Evolutionary conservation across 768 basidiomycete species (phyloP).

Genomic region (Russula sp.): DNA sequence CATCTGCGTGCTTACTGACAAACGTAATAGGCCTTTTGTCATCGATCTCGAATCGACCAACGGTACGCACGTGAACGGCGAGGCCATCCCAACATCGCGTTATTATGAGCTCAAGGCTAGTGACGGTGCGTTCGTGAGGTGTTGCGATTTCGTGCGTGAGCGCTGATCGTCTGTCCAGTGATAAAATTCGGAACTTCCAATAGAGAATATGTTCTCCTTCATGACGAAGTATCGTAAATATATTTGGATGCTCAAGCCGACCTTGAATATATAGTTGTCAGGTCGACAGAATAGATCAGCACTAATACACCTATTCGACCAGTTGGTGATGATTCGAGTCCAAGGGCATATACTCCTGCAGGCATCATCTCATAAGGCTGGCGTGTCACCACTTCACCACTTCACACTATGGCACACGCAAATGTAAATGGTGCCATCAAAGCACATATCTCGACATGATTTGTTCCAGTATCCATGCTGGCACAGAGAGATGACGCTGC

Average conservation of each 20-base stretch:
- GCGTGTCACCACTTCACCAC: not conserved
- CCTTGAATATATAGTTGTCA: not conserved
- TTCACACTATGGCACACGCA: no score
- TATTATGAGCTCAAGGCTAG: slow-evolving; percentile 79
- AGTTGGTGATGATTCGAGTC: no score
- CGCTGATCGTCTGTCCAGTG: slow-evolving; percentile 44
- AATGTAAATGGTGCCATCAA: not conserved
- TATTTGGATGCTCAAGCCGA: not conserved
- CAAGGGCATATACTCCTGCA: no score
- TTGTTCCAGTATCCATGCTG: not conserved
- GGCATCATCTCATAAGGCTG: not conserved
- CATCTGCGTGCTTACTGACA: slow-evolving; percentile 3
- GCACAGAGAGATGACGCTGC: not conserved
- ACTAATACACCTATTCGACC: no score
- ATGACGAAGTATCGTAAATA: slow-evolving; percentile 57
- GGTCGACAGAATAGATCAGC: no score
- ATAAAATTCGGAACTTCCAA: slow-evolving; percentile 82
- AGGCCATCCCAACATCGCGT: slow-evolving; percentile 76
- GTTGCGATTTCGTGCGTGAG: not conserved
- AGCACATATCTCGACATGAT: not conserved
- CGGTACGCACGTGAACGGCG: slow-evolving; percentile 87
- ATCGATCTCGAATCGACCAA: slow-evolving; percentile 99
- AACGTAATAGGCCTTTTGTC: slow-evolving; percentile 75
- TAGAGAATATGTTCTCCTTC: slow-evolving; percentile 81
- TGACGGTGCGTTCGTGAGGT: slow-evolving; percentile 57